Evolutionary conservation across 805 yeast species (phyloP).

Genomic region (Yamadazyma philogaea): DNA sequence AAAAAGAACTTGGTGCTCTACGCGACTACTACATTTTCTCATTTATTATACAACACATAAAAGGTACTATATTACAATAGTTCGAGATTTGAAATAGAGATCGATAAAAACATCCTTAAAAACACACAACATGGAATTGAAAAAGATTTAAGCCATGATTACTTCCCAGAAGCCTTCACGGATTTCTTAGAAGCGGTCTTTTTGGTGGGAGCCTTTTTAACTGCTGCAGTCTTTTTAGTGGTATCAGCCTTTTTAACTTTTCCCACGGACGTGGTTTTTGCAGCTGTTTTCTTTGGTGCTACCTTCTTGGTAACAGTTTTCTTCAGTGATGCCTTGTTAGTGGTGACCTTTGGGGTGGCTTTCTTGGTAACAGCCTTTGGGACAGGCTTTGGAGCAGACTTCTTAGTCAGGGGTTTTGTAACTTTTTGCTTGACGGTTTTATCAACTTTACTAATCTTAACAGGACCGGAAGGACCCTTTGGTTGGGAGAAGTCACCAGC

Average conservation of each 20-base stretch:
- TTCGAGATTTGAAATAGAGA: conserved; percentile 3
- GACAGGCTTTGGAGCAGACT: conserved; percentile 10
- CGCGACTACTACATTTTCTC: conserved; percentile 10
- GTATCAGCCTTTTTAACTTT: conserved; percentile 3
- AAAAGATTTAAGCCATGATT: neutral
- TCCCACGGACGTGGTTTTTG: neutral
- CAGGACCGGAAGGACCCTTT: conserved; percentile 87
- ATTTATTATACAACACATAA: conserved; percentile 7
- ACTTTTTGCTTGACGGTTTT: conserved; percentile 26
- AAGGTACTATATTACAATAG: conserved; percentile 1
- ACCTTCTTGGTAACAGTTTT: conserved; percentile 10
- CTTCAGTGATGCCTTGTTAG: conserved; percentile 25
- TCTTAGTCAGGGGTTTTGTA: conserved; percentile 18
- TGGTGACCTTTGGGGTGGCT: conserved; percentile 15
- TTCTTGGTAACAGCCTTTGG: conserved; percentile 11
- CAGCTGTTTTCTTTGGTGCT: conserved; percentile 4
- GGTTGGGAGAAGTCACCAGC: conserved; percentile 78
- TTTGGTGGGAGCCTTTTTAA: conserved; percentile 13
- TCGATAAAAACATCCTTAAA: conserved; percentile 4
- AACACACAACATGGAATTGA: conserved; percentile 2
- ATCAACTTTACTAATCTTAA: conserved; percentile 57
- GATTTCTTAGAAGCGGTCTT: conserved; percentile 9
- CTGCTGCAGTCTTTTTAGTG: conserved; percentile 15
- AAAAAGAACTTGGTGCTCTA: neutral
- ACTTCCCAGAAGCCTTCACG: conserved; percentile 11